Evolutionary conservation across 495 filamentous ascomycete species (phyloP), one percentile per base, ranked within the genome.

Genomic region (Talaromyces liani): DNA sequence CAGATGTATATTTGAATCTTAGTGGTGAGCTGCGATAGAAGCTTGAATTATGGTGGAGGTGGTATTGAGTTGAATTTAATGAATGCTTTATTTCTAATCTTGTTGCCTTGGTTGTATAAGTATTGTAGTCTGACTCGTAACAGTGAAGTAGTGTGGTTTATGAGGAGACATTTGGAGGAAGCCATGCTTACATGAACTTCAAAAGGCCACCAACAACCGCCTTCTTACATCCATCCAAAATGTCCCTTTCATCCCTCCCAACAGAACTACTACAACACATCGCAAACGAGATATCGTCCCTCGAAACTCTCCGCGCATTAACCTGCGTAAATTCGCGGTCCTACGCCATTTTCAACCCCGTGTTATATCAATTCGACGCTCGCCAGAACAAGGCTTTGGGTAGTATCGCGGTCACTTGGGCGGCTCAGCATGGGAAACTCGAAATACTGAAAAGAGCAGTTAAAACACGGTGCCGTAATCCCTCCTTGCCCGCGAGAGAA

Each of bases 1-100:
- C 60, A 62, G 60, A 62, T 62, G 60, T 62, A 62, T 62, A 62
- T 62, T 56, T 56, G 53, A 56, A 9, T 22, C 49, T 54, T 22
- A 9, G 22, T 56, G 10, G 16, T 56, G 45, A 49, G 45, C 36
- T 54, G 24, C n/a, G 53, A 22, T 56, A 25, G 53, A 56, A 22
- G 53, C 20, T 56, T 56, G 9, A 29, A 27, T 27, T 56, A 10
- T 56, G 53, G 53, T 56, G 27, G 51, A 29, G 51, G 27, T 29
- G 53, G n/a, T 27, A 22, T 27, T 54, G 51, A 56, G 53, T 56
- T 56, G 22, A 24, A 22, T 56, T 56, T 56, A 56, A 56, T 56
- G 53, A 56, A 56, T 56, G 22, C 27, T 56, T 29, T 55, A 7
- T 53, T 54, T 25, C 12, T 56, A 56, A 5, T 29, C 20, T 56